These are phyloP conservation scores for Cercospora nicotianae DNA, from an alignment of 2,329 filamentous ascomycete genomes.

Conservation along the genomic window DNA sequence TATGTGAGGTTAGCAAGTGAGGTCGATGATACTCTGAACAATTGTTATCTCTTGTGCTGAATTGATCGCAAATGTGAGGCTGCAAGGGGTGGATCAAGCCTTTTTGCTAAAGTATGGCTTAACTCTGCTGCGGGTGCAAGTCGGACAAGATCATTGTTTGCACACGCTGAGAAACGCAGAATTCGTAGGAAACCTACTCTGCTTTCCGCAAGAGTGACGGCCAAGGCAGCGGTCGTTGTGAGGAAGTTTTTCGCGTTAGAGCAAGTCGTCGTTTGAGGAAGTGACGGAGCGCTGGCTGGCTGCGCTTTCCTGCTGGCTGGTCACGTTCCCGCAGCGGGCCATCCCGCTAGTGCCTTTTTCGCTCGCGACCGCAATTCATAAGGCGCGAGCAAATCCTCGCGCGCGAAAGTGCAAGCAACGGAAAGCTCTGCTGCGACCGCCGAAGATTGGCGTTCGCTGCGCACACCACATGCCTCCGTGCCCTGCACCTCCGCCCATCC, in stretches of 20 bases:
- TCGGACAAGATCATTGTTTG: neutral
- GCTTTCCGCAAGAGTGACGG: neutral
- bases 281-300: conserved; percentile 1
- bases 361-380: neutral
- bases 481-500: neutral
- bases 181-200: neutral
- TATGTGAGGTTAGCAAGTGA: neutral
- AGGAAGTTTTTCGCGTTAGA: neutral
- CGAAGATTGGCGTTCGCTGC: neutral
- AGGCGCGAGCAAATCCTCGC: neutral
- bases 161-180: neutral
- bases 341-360: neutral
- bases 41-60: neutral
- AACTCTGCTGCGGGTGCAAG: conserved; percentile 3
- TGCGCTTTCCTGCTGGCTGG: neutral
- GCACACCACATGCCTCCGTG: conserved; percentile 5
- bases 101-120: conserved; percentile 4
- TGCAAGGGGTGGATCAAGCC: conserved; percentile 12
- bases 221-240: neutral
- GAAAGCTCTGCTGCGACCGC: neutral
- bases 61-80: neutral
- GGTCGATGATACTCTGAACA: neutral
- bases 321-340: neutral
- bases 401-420: neutral
- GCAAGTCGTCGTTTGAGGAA: neutral